Evolutionary conservation across 2,329 filamentous ascomycete genomes (phyloP).

Genomic region (Botrytis paeoniae): DNA sequence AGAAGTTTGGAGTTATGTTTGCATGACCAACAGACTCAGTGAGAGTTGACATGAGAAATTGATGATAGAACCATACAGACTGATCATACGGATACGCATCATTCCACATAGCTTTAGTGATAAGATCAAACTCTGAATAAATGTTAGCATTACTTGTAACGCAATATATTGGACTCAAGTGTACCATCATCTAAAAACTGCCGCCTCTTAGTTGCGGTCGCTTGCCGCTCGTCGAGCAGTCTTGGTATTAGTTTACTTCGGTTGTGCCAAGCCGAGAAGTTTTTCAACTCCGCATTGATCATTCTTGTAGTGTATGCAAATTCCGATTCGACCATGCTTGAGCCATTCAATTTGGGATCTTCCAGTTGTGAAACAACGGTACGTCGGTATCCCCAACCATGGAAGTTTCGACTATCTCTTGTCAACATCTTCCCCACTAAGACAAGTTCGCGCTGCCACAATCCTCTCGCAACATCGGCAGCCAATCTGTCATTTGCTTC

Average conservation of each 20-base stretch:
- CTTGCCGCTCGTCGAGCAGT: slow-evolving; percentile 67
- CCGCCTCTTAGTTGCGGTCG: slow-evolving; percentile 60
- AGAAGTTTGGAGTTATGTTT: slow-evolving; percentile 64
- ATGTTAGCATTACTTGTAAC: slow-evolving; percentile 23
- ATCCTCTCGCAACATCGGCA: slow-evolving; percentile 50
- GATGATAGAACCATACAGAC: slow-evolving; percentile 95
- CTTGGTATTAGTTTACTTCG: slow-evolving; percentile 79
- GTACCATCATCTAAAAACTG: slow-evolving; percentile 69
- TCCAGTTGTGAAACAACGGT: slow-evolving; percentile 76
- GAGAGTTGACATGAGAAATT: slow-evolving; percentile 74
- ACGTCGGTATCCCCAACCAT: slow-evolving; percentile 91
- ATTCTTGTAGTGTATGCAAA: slow-evolving; percentile 89
- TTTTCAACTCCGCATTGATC: slow-evolving; percentile 81
- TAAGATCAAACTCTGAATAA: slow-evolving; percentile 65
- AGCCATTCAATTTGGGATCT: slow-evolving; percentile 48
- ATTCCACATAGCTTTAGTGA: slow-evolving; percentile 65
- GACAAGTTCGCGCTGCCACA: slow-evolving; percentile 83
- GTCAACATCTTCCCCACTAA: slow-evolving; percentile 85
- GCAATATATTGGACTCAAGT: background rate
- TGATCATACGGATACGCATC: slow-evolving; percentile 89
- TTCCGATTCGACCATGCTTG: slow-evolving; percentile 72
- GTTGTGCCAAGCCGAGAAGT: slow-evolving; percentile 97
- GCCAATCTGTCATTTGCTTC: slow-evolving; percentile 66
- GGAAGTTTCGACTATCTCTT: slow-evolving; percentile 87
- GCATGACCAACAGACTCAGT: slow-evolving; percentile 48